Base-by-base conservation (phyloP, 306 rosid genomes). In the Quillaja saponaria region DNA sequence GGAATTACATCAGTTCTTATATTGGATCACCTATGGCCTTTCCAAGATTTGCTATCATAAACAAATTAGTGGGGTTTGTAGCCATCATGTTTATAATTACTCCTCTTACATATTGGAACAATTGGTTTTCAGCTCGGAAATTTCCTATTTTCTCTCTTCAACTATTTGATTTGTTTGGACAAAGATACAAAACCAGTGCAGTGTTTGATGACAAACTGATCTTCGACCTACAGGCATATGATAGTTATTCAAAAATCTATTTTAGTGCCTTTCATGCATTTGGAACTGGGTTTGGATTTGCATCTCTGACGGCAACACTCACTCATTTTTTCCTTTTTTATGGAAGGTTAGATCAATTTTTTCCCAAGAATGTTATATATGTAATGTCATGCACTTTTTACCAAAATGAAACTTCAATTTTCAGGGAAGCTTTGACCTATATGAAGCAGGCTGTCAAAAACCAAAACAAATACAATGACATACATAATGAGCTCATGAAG, bases 271-370 rank as follows among this genome's bases (percentile, higher is more conserved):
- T 84, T 64, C 81, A 81, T 40, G 80, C 90, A 10, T 62, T 81
- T 80, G 76, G 84, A 17, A 78, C 78, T 70, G 90, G 90, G 25
- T 53, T 81, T 35, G 86, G 86, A 55, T 84, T 84, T 63, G 84
- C 86, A 1, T 63, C 86, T 1, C 84, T 84, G 56, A 54, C 84
- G 44, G 82, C 90, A 50, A 84, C 86, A 9, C 12, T 84, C 28
- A 51, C 76, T 13, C 90, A 84, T 63, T 86, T 84, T 64, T 34
- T 84, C 5, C 74, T 81, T 25, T 84, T 84, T 53, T 58, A 81
- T 55, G 76, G 77, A 75, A 71, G 90, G 90, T 84, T n/a, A n/a
- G n/a, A n/a, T n/a, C n/a, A n/a, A n/a, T n/a, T n/a, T n/a, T n/a
- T n/a, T n/a, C n/a, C n/a, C n/a, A n/a, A n/a, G n/a, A n/a, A n/a